phyloP scores from a whole-genome alignment of 2,329 filamentous ascomycete species.

The Exophiala sideris region DNA sequence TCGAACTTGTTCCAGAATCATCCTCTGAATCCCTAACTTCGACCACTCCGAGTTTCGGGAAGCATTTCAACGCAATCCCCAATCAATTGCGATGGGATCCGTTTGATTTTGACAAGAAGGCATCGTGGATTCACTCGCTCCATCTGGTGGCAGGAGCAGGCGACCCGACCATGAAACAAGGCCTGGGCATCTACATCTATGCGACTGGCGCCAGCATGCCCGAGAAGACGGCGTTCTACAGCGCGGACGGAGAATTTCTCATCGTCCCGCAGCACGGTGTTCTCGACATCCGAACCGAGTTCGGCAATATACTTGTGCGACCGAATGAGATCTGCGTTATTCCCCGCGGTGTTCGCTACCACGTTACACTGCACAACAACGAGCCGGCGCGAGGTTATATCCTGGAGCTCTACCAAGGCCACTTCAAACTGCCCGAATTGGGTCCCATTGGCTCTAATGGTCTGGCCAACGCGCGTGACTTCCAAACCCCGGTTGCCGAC shows the following conservation, averaged over 20 bases:
- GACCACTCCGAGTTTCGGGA: conserved; percentile 50
- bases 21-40: conserved; percentile 45
- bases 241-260: conserved; percentile 74
- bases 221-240: conserved; percentile 73
- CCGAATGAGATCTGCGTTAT: conserved; percentile 76
- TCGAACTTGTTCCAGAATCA: conserved; percentile 42
- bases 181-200: conserved; percentile 77
- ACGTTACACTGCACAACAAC: conserved; percentile 61
- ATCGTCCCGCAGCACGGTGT: conserved; percentile 72
- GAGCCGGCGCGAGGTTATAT: conserved; percentile 69
- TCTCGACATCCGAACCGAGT: conserved; percentile 73
- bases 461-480: conserved; percentile 72
- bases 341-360: conserved; percentile 70
- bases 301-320: conserved; percentile 70
- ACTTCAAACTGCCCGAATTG: conserved; percentile 68
- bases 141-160: conserved; percentile 75
- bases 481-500: conserved; percentile 66
- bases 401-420: conserved; percentile 69
- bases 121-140: conserved; percentile 66
- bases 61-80: conserved; percentile 68
- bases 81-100: conserved; percentile 80
- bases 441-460: conserved; percentile 71
- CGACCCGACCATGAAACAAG: conserved; percentile 73
- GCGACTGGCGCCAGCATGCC: conserved; percentile 76
- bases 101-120: conserved; percentile 66